A percentile compares a stretch with the other conserved stretches of the same genome.
These are phyloP conservation scores for Amanita fuliginea DNA, from an alignment of 768 basidiomycete species.

Conservation along the genomic window DNA sequence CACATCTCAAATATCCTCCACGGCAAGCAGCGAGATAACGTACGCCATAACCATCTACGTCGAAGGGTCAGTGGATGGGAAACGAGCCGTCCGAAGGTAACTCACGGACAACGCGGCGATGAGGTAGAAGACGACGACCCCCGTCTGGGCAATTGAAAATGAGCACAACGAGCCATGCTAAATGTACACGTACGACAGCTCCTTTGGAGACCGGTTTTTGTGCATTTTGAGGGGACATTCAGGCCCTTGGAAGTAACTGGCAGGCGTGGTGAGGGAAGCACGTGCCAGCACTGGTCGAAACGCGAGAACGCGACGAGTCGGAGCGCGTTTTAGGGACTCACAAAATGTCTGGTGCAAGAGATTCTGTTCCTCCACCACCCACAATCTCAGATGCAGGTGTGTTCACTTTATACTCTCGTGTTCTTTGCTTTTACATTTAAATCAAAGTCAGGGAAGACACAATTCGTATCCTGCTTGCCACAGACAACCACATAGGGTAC, in stretches of 20 bases:
- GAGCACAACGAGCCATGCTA: constrained; percentile 19
- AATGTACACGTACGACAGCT: neutral
- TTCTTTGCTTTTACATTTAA: neutral
- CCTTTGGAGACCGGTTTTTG: constrained; percentile 10
- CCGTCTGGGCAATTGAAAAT: constrained; percentile 30
- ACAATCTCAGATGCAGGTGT: constrained; percentile 7
- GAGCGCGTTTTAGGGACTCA: neutral
- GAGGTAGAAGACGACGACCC: constrained; percentile 77
- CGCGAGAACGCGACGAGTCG: too few relatives aligned
- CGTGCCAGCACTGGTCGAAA: constrained; percentile 9
- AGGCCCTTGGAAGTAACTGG: neutral
- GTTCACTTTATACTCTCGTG: constrained; percentile 11
- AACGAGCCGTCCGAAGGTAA: constrained; percentile 10
- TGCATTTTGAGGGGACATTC: constrained; percentile 18
- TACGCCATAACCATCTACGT: constrained; percentile 87
- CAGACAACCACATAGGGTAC: constrained; percentile 95
- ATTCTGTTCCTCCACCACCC: constrained; percentile 4
- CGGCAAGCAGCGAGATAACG: neutral
- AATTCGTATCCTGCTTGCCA: constrained; percentile 79
- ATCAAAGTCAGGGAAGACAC: constrained; percentile 49
- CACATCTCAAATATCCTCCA: constrained; percentile 7
- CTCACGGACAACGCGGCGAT: constrained; percentile 81
- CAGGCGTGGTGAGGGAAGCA: neutral
- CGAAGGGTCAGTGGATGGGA: neutral
- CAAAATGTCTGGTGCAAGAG: constrained; percentile 2